Evolutionary conservation across 1,284 basidiomycete genomes (phyloP).

Genomic region (Apiotrichum porosum): DNA sequence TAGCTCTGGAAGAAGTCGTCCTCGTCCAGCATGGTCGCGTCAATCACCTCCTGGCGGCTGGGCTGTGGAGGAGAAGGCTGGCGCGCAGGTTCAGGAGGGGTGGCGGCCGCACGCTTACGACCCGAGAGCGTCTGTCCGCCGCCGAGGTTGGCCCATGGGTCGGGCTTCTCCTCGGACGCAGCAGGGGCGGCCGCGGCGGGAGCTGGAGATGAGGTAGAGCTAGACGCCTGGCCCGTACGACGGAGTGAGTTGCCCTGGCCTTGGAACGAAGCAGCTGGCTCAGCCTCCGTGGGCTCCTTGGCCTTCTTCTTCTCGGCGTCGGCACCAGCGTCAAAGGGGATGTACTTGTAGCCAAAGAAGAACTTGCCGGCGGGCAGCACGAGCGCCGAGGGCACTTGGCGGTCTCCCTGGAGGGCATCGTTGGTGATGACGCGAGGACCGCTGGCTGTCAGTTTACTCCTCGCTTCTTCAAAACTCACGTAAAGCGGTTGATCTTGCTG

Average conservation of each 20-base stretch:
- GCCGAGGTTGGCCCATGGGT: constrained; percentile 47
- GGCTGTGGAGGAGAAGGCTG: constrained; percentile 2
- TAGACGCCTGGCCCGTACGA: constrained; percentile 2
- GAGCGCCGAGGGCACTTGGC: constrained; percentile 80
- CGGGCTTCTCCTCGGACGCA: constrained; percentile 24
- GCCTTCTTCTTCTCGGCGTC: constrained; percentile 40
- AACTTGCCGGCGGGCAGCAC: constrained; percentile 87
- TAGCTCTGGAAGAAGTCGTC: constrained; percentile 38
- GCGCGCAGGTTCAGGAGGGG: neutral
- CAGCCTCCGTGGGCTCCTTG: constrained; percentile 17
- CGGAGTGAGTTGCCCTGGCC: constrained; percentile 42
- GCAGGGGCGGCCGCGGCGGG: neutral
- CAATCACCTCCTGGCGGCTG: constrained; percentile 29
- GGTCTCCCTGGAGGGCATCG: constrained; percentile 65
- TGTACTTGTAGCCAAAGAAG: constrained; percentile 85
- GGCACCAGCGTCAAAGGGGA: constrained; percentile 59
- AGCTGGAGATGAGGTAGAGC: constrained; percentile 3
- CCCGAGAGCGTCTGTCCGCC: constrained; percentile 35
- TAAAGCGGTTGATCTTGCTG: constrained; percentile 82
- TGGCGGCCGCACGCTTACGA: constrained; percentile 7
- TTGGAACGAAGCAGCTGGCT: constrained; percentile 29
- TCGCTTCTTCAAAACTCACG: constrained; percentile 56
- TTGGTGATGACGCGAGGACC: constrained; percentile 80
- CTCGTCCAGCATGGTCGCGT: constrained; percentile 44
- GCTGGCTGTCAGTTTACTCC: constrained; percentile 50